Evolutionary conservation across 2,329 filamentous ascomycete genomes (phyloP).

Genomic region (Albophoma yamanashiensis): DNA sequence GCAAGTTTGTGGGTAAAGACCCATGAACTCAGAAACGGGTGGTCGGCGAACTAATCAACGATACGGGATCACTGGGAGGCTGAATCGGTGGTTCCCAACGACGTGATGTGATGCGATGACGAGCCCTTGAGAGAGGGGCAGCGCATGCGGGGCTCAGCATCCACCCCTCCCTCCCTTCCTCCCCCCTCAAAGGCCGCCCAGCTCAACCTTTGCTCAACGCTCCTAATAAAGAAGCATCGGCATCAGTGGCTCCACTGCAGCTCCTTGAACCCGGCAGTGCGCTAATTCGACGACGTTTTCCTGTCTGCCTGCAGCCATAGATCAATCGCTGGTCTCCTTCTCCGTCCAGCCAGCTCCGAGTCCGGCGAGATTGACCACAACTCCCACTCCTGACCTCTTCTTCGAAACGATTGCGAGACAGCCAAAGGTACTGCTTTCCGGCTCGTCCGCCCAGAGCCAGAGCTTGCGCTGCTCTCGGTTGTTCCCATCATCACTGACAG

Average conservation of each 20-base stretch:
- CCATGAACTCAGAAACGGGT: too few relatives aligned
- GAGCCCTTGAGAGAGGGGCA: not conserved
- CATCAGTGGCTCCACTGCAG: not conserved
- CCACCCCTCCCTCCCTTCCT: not conserved
- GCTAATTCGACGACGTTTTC: not conserved
- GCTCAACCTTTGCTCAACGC: not conserved
- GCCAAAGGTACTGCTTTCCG: not conserved
- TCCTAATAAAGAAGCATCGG: not conserved
- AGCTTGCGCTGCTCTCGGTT: not conserved
- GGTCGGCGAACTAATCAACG: not conserved
- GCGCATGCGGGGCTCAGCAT: not conserved
- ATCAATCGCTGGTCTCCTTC: not conserved
- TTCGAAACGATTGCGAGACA: not conserved
- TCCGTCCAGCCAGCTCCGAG: not conserved
- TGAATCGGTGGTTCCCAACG: not conserved
- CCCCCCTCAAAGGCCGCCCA: not conserved
- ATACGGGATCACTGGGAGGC: not conserved
- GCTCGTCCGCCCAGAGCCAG: not conserved
- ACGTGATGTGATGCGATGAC: not conserved
- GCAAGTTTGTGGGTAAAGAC: not conserved
- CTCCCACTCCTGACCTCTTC: not conserved
- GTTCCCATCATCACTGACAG: not conserved
- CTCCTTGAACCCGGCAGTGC: not conserved
- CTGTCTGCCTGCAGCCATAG: not conserved
- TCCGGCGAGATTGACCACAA: not conserved